phyloP scores from a whole-genome alignment of 208 protist species.

The Trichomonas gallinae region DNA sequence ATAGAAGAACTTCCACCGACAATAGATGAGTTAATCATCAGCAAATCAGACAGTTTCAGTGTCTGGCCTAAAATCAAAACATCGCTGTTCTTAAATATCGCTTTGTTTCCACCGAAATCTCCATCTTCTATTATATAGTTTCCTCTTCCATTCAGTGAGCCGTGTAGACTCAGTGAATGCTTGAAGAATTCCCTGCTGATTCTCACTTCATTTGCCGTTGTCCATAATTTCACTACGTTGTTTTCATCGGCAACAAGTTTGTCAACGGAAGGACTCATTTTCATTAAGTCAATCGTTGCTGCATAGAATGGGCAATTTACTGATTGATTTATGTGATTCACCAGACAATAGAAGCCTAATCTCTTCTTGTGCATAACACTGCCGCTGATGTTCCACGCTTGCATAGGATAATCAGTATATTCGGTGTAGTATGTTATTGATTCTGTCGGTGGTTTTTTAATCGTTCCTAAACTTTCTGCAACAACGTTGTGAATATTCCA shows the following conservation, averaged over 20 bases:
- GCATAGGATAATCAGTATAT: not conserved
- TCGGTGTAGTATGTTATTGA: not conserved
- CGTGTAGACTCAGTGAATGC: not conserved
- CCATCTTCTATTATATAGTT: not conserved
- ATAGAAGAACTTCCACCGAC: not conserved
- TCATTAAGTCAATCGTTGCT: not conserved
- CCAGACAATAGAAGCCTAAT: not conserved
- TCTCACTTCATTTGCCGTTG: not conserved
- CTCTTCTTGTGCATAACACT: not conserved
- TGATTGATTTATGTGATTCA: not conserved
- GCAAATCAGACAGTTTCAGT: not conserved
- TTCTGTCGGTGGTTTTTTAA: not conserved
- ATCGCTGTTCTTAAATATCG: not conserved
- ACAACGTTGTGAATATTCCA: not conserved
- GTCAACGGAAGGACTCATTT: not conserved
- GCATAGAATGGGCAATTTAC: not conserved
- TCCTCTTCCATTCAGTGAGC: not conserved
- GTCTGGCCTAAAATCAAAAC: not conserved
- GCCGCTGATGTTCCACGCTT: not conserved
- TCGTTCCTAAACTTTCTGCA: not conserved
- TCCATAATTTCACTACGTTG: not conserved
- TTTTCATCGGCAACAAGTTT: not conserved
- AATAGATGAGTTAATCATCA: not conserved
- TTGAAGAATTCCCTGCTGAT: not conserved
- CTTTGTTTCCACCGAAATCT: not conserved